These are phyloP conservation scores for Collybia mongolica DNA, from an alignment of 768 basidiomycete species.

Conservation along the genomic window DNA sequence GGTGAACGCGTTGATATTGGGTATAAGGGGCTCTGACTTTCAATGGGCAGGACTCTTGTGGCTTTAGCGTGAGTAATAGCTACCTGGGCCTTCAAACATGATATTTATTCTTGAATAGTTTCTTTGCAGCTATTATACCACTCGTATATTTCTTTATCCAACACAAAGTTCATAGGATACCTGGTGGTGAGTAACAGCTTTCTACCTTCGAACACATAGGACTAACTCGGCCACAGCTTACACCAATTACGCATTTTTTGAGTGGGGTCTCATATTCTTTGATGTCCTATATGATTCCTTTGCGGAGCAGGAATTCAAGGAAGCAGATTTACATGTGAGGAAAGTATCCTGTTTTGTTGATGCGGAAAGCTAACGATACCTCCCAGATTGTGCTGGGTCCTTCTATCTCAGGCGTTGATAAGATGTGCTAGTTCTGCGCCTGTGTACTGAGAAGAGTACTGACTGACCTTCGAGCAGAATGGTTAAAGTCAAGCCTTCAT, in stretches of 20 bases:
- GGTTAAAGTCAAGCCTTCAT: too few species aligned
- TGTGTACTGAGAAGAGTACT: too few species aligned
- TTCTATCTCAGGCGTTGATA: too few species aligned
- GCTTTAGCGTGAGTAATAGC: constrained; percentile 43
- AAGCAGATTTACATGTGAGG: constrained; percentile 52
- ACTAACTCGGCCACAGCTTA: constrained; percentile 53
- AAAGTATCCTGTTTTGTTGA: too few species aligned
- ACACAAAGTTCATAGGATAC: constrained; percentile 77
- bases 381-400: constrained; percentile 26
- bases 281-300: constrained; percentile 75
- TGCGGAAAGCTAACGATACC: neutral
- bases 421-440: too few species aligned
- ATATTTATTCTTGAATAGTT: constrained; percentile 37
- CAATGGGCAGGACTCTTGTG: constrained; percentile 46
- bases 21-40: neutral
- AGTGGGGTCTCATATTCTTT: constrained; percentile 79
- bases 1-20: neutral
- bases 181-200: constrained; percentile 59
- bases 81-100: neutral
- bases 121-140: constrained; percentile 68
- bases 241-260: constrained; percentile 81
- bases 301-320: constrained; percentile 56
- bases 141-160: constrained; percentile 84
- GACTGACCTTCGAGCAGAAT: too few species aligned
- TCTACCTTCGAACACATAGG: neutral